Conservation (phyloP, 2,329 filamentous ascomycete genomes). For the Pseudogymnoascus sp. region DNA sequence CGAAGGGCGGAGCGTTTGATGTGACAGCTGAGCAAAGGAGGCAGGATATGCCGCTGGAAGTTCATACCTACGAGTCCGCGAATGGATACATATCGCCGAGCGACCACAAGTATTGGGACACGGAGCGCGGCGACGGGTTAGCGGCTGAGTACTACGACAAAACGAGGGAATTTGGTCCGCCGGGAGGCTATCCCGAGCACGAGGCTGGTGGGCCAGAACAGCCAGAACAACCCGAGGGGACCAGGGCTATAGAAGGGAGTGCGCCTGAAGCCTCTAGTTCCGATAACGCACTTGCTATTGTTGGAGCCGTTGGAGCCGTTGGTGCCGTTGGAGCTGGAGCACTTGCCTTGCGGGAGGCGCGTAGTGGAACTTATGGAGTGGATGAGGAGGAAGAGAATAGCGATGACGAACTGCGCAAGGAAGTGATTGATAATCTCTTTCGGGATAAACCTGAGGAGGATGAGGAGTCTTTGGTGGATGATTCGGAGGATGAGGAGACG, state of each 20-base stretch:
- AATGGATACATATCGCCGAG: neutral
- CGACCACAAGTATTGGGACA: neutral
- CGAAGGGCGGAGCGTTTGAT: neutral
- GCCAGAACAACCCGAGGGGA: neutral
- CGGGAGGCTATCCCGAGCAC: neutral
- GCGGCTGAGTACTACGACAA: neutral
- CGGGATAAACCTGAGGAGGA: neutral
- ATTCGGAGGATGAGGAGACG: neutral
- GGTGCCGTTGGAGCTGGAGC: neutral
- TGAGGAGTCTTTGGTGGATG: neutral
- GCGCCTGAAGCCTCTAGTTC: neutral
- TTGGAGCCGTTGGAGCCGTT: neutral
- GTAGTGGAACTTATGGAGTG: neutral
- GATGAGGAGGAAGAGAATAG: neutral
- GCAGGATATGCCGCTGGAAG: conserved; percentile 3
- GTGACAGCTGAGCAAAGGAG: conserved; percentile 7
- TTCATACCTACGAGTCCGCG: neutral
- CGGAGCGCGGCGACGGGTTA: neutral
- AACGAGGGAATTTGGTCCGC: neutral
- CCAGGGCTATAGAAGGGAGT: neutral
- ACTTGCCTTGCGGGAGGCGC: neutral
- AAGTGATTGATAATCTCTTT: neutral
- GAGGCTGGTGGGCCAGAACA: neutral
- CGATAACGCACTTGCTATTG: neutral
- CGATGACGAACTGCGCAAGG: neutral